Evolutionary conservation across 441 rosid species (phyloP).

Genomic region (Isatis lusitanica): DNA sequence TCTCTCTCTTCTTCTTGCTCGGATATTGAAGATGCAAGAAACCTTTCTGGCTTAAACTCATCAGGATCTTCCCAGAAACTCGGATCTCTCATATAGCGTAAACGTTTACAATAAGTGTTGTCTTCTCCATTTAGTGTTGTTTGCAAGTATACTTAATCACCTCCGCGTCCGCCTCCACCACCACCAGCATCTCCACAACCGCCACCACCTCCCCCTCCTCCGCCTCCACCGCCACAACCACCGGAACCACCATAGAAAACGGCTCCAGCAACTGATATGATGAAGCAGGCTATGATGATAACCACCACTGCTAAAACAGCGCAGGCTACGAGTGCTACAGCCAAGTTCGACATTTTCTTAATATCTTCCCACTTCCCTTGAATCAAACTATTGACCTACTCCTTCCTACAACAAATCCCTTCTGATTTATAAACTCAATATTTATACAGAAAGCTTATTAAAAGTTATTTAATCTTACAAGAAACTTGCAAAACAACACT

Average conservation of each 20-base stretch:
- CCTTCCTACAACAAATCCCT: neutral
- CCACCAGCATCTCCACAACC: neutral
- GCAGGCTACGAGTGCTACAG: neutral
- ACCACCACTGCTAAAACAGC: neutral
- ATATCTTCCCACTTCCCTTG: neutral
- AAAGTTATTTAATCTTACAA: neutral
- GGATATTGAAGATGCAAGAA: too few relatives aligned
- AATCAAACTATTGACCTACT: neutral
- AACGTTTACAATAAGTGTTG: too few relatives aligned
- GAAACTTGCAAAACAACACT: neutral
- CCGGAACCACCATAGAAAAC: neutral
- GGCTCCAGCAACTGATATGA: conserved; percentile 2
- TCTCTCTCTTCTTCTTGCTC: too few relatives aligned
- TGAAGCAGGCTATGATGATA: neutral
- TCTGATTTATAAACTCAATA: neutral
- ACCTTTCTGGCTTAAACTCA: too few relatives aligned
- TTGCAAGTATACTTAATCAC: too few relatives aligned
- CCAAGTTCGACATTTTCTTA: neutral
- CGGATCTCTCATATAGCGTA: too few relatives aligned
- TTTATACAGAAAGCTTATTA: neutral
- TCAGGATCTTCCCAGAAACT: too few relatives aligned
- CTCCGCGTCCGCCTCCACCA: neutral
- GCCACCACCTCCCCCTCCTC: neutral
- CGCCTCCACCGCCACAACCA: neutral
- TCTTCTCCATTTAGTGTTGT: too few relatives aligned